Conservation (phyloP, 2,329 filamentous ascomycete species). For the Alternaria panax region DNA sequence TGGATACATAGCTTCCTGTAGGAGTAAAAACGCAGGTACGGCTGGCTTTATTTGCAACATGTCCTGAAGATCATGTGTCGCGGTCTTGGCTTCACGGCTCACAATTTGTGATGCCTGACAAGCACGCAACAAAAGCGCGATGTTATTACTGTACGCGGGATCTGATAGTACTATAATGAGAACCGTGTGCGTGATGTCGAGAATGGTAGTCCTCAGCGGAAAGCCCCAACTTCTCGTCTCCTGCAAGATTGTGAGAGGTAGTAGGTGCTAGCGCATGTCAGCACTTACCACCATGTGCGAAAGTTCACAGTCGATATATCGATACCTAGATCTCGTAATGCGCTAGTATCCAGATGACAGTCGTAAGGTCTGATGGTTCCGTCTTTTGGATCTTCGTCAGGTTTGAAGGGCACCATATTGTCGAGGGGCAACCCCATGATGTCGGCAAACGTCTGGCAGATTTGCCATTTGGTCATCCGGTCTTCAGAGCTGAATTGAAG, state of each 20-base stretch:
- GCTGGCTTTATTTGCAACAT: conserved; percentile 6
- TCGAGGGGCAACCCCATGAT: conserved; percentile 78
- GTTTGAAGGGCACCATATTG: conserved; percentile 63
- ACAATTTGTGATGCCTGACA: not conserved
- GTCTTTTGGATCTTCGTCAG: conserved; percentile 74
- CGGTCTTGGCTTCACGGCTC: conserved; percentile 1
- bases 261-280: not conserved
- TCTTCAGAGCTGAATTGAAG: conserved; percentile 90
- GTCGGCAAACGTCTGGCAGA: conserved; percentile 78
- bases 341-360: conserved; percentile 82
- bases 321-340: conserved; percentile 75
- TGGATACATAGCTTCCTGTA: not conserved
- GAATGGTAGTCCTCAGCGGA: conserved; percentile 17
- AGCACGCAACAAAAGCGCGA: not conserved
- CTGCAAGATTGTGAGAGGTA: conserved; percentile 28
- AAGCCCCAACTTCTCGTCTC: conserved; percentile 44
- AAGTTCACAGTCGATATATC: conserved; percentile 79
- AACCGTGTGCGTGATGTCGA: not conserved
- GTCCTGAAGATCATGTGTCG: not conserved
- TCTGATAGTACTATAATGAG: not conserved
- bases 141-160: not conserved
- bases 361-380: conserved; percentile 83
- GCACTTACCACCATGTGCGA: conserved; percentile 75
- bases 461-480: conserved; percentile 87
- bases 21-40: conserved; percentile 1